Evolutionary conservation across 2,329 filamentous ascomycete genomes (phyloP), one percentile per base, ranked within the genome.

Genomic region (Knufia fluminis): DNA sequence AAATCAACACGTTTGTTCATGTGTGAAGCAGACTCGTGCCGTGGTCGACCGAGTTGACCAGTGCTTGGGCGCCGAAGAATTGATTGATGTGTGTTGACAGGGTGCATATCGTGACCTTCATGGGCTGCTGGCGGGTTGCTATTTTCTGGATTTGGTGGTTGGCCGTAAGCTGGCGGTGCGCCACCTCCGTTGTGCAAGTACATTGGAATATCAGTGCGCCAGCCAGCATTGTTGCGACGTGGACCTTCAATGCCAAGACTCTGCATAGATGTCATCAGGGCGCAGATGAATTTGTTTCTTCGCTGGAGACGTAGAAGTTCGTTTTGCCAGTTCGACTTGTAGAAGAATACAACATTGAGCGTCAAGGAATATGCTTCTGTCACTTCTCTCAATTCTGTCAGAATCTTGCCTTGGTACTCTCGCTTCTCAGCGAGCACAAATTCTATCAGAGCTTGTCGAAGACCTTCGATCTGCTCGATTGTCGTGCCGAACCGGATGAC

Each of bases 241-340:
- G 89, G 88, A 48, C 86, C 86, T 72, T 94, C 85, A 64, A 94
- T 92, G 51, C 87, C 87, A 46, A 91, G 75, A 49, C 87, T 80
- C 53, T 85, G 78, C 73, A 96, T 89, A 49, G 86, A 80, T 32
- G 85, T 74, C 84, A 95, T 94, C 61, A 97, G 72, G 54, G 92
- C 88, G 55, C 85, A 89, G 57, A 94, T 89, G 67, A 97, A 95
- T 64, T 90, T 92, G 74, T 96, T 96, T 60, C 92, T 86, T 16
- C 91, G 80, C 59, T 85, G 86, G 2, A 97, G 77, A 69, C 91
- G 89, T 20, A 96, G 75, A 39, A 94, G 74, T 64, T 97, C 91
- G 63, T 96, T 96, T 64, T 97, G 91, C 79, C 86, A 96, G 66
- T 91, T 96, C 52, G 85, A 88, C 67, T 96, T 96, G 77, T 96